Percentiles rank a stretch among this genome's conserved stretches.
Conservation (phyloP, 2,329 filamentous ascomycete genomes). For the Scedosporium minutisporum region DNA sequence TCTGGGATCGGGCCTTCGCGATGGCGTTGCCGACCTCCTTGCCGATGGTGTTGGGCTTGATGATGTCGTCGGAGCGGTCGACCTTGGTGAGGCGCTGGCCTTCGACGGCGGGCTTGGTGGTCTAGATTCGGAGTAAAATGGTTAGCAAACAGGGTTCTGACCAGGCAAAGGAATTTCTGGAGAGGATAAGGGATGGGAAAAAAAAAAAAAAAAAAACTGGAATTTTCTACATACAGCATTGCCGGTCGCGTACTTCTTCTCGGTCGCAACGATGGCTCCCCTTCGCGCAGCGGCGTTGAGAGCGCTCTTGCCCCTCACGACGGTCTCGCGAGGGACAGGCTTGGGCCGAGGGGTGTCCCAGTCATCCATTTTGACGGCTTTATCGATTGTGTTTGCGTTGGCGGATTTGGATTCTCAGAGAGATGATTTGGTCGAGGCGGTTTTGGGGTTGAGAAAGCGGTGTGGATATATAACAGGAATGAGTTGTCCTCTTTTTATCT, state of each 20-base stretch:
- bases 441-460: not conserved
- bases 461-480: not conserved
- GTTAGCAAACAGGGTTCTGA: not conserved
- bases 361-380: constrained; percentile 55
- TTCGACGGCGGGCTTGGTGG: constrained; percentile 52
- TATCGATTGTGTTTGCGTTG: constrained; percentile 15
- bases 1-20: constrained; percentile 64
- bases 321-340: constrained; percentile 80
- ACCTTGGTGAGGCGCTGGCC: constrained; percentile 97
- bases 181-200: not conserved
- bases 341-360: constrained; percentile 78
- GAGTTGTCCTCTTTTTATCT: not conserved
- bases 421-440: constrained; percentile 1
- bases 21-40: constrained; percentile 74
- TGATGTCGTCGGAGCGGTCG: constrained; percentile 92
- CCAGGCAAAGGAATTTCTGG: not conserved
- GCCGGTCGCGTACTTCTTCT: constrained; percentile 78
- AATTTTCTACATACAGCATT: constrained; percentile 57
- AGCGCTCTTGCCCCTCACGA: constrained; percentile 71
- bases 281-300: constrained; percentile 83
- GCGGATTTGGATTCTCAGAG: constrained; percentile 10
- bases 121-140: constrained; percentile 18
- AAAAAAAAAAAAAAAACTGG: not conserved
- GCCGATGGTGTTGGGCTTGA: constrained; percentile 91
- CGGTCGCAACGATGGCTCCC: constrained; percentile 68